phyloP scores from a whole-genome alignment of 179 eudicot species.

The Vitellaria paradoxa region DNA sequence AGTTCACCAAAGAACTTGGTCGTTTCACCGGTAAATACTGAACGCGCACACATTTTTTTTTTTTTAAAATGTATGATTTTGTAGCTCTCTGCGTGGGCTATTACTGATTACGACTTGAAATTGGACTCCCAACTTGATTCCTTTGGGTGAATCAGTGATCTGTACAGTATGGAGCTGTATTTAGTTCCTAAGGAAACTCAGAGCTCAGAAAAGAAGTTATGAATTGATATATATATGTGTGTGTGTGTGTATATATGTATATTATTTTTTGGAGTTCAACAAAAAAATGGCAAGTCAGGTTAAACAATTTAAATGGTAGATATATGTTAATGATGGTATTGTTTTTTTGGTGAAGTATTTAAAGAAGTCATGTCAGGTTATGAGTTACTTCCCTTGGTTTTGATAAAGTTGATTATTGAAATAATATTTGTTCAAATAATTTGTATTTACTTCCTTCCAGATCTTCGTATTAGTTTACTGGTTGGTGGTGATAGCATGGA shows the following conservation, averaged over 20 bases:
- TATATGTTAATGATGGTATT: not conserved
- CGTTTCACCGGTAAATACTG: conserved; percentile 55
- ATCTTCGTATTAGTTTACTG: conserved; percentile 81
- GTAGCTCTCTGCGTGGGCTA: not conserved
- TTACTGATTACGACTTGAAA: not conserved
- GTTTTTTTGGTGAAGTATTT: conserved; percentile 1
- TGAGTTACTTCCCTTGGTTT: not conserved
- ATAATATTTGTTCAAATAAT: not conserved
- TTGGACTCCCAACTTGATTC: not conserved
- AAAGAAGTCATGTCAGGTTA: not conserved
- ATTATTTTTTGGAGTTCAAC: not conserved
- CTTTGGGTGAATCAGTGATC: not conserved
- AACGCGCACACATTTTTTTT: too few relatives aligned
- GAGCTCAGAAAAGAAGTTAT: not conserved
- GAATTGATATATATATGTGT: too few relatives aligned
- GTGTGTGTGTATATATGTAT: not conserved
- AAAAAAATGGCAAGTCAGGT: not conserved
- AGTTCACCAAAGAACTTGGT: conserved; percentile 73
- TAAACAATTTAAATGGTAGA: not conserved
- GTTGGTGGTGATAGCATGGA: conserved; percentile 99
- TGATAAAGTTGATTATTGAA: not conserved
- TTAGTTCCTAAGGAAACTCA: conserved; percentile 4
- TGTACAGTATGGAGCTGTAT: not conserved
- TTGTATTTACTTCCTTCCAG: conserved; percentile 37
- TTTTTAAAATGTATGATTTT: not conserved